phyloP scores from a whole-genome alignment of 2,329 filamentous ascomycete species.

The Colletotrichum falcatum region DNA sequence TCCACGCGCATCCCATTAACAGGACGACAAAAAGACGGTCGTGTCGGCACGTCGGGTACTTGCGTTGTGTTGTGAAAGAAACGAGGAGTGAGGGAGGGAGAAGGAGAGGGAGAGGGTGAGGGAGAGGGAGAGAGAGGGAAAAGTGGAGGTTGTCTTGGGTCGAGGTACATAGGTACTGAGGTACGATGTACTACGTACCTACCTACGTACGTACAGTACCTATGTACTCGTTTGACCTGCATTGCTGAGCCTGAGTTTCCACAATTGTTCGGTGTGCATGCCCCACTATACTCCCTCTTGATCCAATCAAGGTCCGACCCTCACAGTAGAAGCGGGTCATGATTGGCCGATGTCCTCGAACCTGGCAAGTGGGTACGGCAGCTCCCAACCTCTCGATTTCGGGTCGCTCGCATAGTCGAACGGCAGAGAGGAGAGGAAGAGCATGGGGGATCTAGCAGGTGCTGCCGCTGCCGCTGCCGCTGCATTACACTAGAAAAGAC shows the following conservation, averaged over 20 bases:
- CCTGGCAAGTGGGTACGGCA: constrained; percentile 37
- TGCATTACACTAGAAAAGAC: constrained; percentile 33
- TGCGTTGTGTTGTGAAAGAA: not conserved
- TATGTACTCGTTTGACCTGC: not conserved
- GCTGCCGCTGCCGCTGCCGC: too few species aligned
- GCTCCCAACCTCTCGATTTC: constrained; percentile 52
- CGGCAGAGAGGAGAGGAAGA: constrained; percentile 6
- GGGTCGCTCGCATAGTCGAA: constrained; percentile 28
- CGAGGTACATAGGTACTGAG: not conserved
- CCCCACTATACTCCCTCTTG: constrained; percentile 1
- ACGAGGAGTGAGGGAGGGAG: not conserved
- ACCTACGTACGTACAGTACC: too few species aligned
- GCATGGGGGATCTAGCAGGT: constrained; percentile 26
- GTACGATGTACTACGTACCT: too few species aligned
- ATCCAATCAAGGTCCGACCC: constrained; percentile 32
- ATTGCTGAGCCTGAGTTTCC: constrained; percentile 1
- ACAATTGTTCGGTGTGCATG: not conserved
- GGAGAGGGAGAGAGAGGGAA: not conserved
- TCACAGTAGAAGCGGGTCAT: not conserved
- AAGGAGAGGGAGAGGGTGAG: not conserved
- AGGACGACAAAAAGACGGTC: not conserved
- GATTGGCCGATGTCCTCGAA: constrained; percentile 34
- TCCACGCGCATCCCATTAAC: not conserved
- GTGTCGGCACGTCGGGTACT: too few species aligned
- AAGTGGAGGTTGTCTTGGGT: not conserved